These are phyloP conservation scores for Coniochaeta hoffmannii DNA, from an alignment of 2,329 filamentous ascomycete genomes.

Conservation along the genomic window DNA sequence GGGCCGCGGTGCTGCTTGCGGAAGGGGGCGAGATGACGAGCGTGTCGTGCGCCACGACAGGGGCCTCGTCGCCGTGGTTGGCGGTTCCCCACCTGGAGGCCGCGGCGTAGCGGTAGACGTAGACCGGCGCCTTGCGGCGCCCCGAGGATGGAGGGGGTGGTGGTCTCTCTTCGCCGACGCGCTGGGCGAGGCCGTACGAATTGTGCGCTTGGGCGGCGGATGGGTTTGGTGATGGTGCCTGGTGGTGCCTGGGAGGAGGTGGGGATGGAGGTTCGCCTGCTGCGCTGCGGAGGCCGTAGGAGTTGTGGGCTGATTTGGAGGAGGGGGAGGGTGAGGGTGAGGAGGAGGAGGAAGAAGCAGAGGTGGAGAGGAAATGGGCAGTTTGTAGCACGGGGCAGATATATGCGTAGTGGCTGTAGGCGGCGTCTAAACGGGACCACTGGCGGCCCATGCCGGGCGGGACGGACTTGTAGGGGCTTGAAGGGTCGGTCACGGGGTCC, in stretches of 20 bases:
- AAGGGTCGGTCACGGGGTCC: constrained; percentile 34
- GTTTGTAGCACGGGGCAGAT: constrained; percentile 57
- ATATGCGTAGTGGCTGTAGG: constrained; percentile 59
- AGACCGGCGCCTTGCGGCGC: constrained; percentile 33
- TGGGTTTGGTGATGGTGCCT: background rate
- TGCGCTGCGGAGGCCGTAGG: background rate
- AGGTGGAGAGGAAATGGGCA: constrained; percentile 33
- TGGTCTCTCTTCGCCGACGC: background rate
- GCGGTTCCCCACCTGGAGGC: constrained; percentile 30
- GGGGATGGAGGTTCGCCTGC: background rate
- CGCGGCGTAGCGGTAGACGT: constrained; percentile 54
- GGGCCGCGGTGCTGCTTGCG: background rate
- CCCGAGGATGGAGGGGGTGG: background rate
- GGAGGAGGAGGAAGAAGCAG: constrained; percentile 7
- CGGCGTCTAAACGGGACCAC: constrained; percentile 50
- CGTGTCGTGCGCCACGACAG: constrained; percentile 35
- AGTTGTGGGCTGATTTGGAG: background rate
- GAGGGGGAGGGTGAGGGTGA: background rate
- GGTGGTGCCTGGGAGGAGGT: background rate
- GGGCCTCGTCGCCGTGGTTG: constrained; percentile 40
- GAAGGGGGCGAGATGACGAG: constrained; percentile 15
- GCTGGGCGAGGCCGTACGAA: background rate
- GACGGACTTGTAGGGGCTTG: constrained; percentile 21
- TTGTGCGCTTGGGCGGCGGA: background rate
- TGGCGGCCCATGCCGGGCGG: constrained; percentile 38